A percentile compares a stretch with the other conserved stretches of the same genome.
Conservation (phyloP, 106 monocot species). For the Xerophyta viscosa region DNA sequence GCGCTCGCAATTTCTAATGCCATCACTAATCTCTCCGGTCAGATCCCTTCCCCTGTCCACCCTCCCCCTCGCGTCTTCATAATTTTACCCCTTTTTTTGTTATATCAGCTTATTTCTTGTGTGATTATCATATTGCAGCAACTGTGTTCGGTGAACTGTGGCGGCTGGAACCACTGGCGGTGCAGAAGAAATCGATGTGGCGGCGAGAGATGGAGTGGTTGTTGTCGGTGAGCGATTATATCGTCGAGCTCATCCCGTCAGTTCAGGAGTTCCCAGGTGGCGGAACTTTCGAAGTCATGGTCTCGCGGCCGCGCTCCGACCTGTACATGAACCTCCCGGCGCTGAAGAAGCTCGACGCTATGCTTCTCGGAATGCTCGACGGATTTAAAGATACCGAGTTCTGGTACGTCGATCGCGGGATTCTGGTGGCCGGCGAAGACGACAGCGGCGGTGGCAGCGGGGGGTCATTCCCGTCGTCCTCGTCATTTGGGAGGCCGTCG, state of each 20-base stretch:
- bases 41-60: too few species aligned
- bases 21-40: slow-evolving; percentile 94
- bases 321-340: slow-evolving; percentile 91
- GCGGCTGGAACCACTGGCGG: slow-evolving; percentile 80
- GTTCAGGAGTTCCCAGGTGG: slow-evolving; percentile 88
- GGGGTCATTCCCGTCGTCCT: slow-evolving; percentile 30
- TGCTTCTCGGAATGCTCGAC: slow-evolving; percentile 83
- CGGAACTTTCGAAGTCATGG: slow-evolving; percentile 89
- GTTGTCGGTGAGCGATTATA: slow-evolving; percentile 72
- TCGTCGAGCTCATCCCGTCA: slow-evolving; percentile 84
- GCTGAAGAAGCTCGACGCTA: slow-evolving; percentile 79
- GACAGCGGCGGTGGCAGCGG: slow-evolving; percentile 31
- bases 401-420: slow-evolving; percentile 86
- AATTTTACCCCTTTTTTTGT: too few species aligned
- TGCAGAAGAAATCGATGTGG: slow-evolving; percentile 91
- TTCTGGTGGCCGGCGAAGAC: slow-evolving; percentile 48
- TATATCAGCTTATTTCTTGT: too few species aligned
- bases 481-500: slow-evolving; percentile 40
- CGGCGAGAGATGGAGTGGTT: slow-evolving; percentile 95
- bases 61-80: too few species aligned
- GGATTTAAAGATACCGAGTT: slow-evolving; percentile 80
- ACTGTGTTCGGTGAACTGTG: slow-evolving; percentile 91
- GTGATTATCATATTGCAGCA: too few species aligned
- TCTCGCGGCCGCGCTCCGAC: slow-evolving; percentile 59
- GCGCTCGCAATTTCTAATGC: slow-evolving; percentile 97